A percentile compares a stretch with the other conserved stretches of the same genome.
Conservation (phyloP, 768 basidiomycete genomes). For the Cyclocybe cylindracea region DNA sequence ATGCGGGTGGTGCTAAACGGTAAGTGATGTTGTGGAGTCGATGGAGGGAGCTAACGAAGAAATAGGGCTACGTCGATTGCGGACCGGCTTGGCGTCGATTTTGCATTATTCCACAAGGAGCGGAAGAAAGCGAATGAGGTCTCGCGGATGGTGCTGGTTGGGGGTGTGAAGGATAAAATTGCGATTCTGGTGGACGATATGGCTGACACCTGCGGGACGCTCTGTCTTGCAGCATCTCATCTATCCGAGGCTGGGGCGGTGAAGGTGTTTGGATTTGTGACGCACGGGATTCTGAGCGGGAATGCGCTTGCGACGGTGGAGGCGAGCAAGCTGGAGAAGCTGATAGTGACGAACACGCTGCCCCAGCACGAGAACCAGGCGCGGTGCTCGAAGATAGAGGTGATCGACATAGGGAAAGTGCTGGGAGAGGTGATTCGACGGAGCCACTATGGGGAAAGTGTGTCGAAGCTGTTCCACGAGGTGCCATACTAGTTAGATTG, state of each 20-base stretch:
- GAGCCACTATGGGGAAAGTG: conserved; percentile 96
- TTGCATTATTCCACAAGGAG: conserved; percentile 99
- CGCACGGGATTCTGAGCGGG: conserved; percentile 94
- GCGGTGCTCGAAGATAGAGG: conserved; percentile 79
- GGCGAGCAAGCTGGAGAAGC: conserved; percentile 79
- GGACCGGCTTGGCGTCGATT: conserved; percentile 93
- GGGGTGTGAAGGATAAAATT: conserved; percentile 87
- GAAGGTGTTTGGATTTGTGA: conserved; percentile 90
- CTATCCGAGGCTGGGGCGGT: conserved; percentile 86
- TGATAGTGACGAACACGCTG: conserved; percentile 98
- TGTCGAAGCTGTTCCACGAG: conserved; percentile 86
- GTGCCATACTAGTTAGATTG: conserved; percentile 69
- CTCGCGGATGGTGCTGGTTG: conserved; percentile 94
- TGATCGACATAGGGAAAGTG: conserved; percentile 92
- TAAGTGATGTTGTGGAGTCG: conserved; percentile 32
- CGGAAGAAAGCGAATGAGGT: conserved; percentile 96
- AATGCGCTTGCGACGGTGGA: conserved; percentile 77
- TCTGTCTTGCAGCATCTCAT: conserved; percentile 88
- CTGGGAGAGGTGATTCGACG: conserved; percentile 95
- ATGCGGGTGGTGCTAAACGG: conserved; percentile 99
- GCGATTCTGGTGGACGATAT: conserved; percentile 99
- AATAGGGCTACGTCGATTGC: conserved; percentile 94
- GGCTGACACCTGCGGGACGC: conserved; percentile 95
- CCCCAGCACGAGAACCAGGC: conserved; percentile 82
- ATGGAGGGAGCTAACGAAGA: conserved; percentile 7